Percentiles rank a stretch among this genome's conserved stretches.
These are phyloP conservation scores for Aspergillus ostianus DNA, from an alignment of 495 filamentous ascomycete genomes.

Conservation along the genomic window DNA sequence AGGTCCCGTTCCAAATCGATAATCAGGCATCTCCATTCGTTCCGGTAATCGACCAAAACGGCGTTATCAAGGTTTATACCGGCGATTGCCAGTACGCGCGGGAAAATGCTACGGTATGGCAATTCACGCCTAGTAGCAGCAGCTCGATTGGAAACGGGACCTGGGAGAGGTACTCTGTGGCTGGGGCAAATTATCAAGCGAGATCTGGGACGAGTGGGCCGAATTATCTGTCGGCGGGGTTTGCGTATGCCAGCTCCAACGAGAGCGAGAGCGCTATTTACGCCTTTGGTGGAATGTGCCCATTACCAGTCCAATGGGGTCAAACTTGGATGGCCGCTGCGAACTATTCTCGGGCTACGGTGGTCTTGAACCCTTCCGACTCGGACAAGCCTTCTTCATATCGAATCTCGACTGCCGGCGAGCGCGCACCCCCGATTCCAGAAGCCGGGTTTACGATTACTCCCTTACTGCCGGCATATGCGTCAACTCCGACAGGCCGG, in stretches of 20 bases:
- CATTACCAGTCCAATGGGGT: constrained; percentile 43
- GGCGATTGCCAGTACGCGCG: constrained; percentile 60
- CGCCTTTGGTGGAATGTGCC: constrained; percentile 89
- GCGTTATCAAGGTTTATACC: constrained; percentile 65
- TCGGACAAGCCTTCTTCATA: constrained; percentile 29
- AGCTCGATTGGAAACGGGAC: constrained; percentile 51
- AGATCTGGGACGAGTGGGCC: constrained; percentile 42
- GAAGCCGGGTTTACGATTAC: constrained; percentile 89
- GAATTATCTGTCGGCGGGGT: constrained; percentile 63
- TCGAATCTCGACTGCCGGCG: constrained; percentile 37
- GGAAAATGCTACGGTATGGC: constrained; percentile 51
- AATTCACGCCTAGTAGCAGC: constrained; percentile 43
- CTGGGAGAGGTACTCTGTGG: constrained; percentile 46
- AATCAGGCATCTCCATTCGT: constrained; percentile 51
- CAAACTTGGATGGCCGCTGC: constrained; percentile 59
- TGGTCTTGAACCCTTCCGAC: constrained; percentile 44
- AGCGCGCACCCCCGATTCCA: constrained; percentile 62
- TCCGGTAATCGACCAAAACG: constrained; percentile 61
- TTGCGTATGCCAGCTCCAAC: constrained; percentile 64
- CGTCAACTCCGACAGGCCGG: constrained; percentile 47
- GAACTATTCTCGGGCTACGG: constrained; percentile 75
- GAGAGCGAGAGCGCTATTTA: constrained; percentile 55
- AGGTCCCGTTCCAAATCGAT: constrained; percentile 63
- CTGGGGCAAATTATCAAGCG: constrained; percentile 26
- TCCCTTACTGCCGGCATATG: constrained; percentile 61